Base-by-base conservation (phyloP, 371 early-diverging fungal species). In the Lichtheimia corymbifera region DNA sequence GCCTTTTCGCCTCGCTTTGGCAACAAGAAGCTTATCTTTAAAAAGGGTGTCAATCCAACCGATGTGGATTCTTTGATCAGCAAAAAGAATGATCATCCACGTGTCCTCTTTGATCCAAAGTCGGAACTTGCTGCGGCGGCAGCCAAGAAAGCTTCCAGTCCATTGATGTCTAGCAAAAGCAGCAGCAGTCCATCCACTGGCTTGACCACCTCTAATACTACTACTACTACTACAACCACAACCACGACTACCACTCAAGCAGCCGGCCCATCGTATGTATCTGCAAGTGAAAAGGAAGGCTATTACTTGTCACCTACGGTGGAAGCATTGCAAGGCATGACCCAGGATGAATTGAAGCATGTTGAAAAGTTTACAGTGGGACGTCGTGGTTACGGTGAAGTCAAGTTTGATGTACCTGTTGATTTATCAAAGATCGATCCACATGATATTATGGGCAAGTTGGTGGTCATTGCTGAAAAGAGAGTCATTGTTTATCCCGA, bases 401-500 rank as follows among this genome's bases (percentile, higher is more conserved):
- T 97, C 27, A 64, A 68, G 40, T 98, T 95, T 68, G 67, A 85
- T 18, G 73, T 83, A 51, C 85, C 93, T 4, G 97, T 98, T 0
- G 93, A 98, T 68, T 83, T 97, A 28, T 84, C 89, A 5, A 70
- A 74, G 0, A 66, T 88, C 1, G 78, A 79, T 20, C 64, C 95
- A 20, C 71, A 84, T 27, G 84, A 91, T 4, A 94, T 98, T 53
- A 85, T 93, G 40, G 97, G 95, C 13, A 73, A 78, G 12, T 79
- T 96, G 50, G 88, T 97, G 17, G 65, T 88, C 5, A 85, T 98
- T 54, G 79, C 71, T 20, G 83, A 79, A 40, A 88, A 87, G 56
- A 77, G 75, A 40, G 84, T 88, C 70, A 87, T 83, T 1, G 93
- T 97, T 4, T 97, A 97, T 64, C 94, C 94, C 3, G 88, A 90